These are phyloP conservation scores for Thymus quinquecostatus DNA, from an alignment of 257 asterid species.

Conservation along the genomic window DNA sequence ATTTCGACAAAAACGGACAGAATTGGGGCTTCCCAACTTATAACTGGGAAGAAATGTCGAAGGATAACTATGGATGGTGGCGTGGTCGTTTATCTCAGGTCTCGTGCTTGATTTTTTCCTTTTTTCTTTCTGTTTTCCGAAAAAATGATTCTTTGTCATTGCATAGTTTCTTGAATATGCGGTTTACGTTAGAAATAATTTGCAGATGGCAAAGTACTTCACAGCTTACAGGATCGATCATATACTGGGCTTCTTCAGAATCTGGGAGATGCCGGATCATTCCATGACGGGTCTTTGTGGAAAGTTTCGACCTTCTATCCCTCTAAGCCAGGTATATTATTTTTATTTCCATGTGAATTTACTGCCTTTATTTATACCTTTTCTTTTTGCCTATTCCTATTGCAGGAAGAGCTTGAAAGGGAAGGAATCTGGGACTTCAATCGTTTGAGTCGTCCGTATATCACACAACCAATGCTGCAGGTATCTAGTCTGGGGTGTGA, in stretches of 20 bases:
- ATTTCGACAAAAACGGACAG: constrained; percentile 96
- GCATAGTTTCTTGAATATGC: constrained; percentile 7
- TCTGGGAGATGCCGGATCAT: constrained; percentile 99
- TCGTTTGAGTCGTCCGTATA: constrained; percentile 81
- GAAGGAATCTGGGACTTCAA: constrained; percentile 98
- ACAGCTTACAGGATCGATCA: constrained; percentile 97
- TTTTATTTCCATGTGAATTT: too few species aligned
- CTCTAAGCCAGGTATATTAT: constrained; percentile 73
- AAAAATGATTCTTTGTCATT: background rate
- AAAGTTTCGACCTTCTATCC: constrained; percentile 92
- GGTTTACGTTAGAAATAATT: constrained; percentile 9
- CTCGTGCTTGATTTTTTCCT: constrained; percentile 12
- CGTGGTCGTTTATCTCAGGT: constrained; percentile 96
- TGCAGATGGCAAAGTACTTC: constrained; percentile 95
- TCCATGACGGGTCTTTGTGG: constrained; percentile 97
- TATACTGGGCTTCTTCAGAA: constrained; percentile 90
- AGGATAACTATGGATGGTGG: constrained; percentile 99
- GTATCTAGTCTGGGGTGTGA: constrained; percentile 33
- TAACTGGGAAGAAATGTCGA: constrained; percentile 99
- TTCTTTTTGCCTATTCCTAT: background rate
- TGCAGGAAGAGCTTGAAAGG: constrained; percentile 88
- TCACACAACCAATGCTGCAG: constrained; percentile 59
- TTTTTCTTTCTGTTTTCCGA: background rate
- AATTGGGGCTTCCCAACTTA: constrained; percentile 99
- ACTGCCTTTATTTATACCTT: background rate